Evolutionary conservation across 73 alveolate species (phyloP).

Genomic region (Blepharisma japonicum): DNA sequence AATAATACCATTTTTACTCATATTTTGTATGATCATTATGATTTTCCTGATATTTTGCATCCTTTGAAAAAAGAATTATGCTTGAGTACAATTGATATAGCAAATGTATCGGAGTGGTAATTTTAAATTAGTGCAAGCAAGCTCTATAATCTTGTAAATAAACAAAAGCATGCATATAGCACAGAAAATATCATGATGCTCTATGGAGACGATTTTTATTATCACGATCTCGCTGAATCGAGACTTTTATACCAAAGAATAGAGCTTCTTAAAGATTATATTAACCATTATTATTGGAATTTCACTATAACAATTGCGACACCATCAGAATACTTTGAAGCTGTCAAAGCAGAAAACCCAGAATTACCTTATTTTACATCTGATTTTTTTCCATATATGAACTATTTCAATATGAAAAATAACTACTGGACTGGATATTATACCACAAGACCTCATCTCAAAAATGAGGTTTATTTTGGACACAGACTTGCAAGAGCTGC

Average conservation of each 20-base stretch:
- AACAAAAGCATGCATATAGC: not conserved
- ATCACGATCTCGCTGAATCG: not conserved
- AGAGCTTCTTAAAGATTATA: not conserved
- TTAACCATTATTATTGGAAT: not conserved
- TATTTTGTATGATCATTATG: not conserved
- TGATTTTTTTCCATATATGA: not conserved
- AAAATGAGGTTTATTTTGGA: conserved; percentile 38
- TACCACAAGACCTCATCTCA: conserved; percentile 41
- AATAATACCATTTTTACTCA: not conserved
- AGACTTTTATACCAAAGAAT: not conserved
- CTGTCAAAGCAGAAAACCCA: not conserved
- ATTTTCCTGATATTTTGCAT: not conserved
- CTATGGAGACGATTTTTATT: not conserved
- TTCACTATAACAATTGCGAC: not conserved
- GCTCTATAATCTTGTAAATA: not conserved
- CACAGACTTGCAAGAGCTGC: conserved; percentile 26
- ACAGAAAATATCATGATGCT: not conserved
- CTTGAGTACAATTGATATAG: not conserved
- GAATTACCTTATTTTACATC: not conserved
- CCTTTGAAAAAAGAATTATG: not conserved
- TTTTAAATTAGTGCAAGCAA: not conserved
- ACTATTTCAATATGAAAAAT: not conserved
- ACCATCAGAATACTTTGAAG: not conserved
- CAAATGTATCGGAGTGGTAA: not conserved
- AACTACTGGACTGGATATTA: conserved; percentile 27